phyloP scores from a whole-genome alignment of 1,139 yeast genomes.

The Debaryomyces sp. region DNA sequence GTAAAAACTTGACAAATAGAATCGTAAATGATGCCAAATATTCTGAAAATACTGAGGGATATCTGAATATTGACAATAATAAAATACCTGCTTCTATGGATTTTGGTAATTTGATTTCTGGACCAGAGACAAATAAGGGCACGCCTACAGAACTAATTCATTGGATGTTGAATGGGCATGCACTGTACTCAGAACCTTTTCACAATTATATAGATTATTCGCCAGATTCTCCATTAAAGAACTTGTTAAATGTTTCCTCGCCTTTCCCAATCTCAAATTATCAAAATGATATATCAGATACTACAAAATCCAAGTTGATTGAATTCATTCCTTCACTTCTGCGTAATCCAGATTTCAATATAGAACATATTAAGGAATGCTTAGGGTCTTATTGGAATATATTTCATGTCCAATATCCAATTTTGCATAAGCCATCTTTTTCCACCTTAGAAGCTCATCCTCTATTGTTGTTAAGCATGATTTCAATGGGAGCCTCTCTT shows the following conservation, averaged over 20 bases:
- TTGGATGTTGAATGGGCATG: not conserved
- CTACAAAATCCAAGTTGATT: constrained; percentile 1
- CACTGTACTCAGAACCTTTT: constrained; percentile 13
- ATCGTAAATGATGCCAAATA: not conserved
- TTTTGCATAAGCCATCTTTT: constrained; percentile 59
- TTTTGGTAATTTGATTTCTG: not conserved
- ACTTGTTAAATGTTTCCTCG: constrained; percentile 19
- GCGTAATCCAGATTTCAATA: not conserved
- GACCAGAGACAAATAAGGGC: not conserved
- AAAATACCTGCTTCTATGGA: not conserved
- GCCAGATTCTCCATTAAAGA: constrained; percentile 28
- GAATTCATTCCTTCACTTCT: constrained; percentile 4
- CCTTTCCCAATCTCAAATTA: constrained; percentile 3
- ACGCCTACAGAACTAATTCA: not conserved
- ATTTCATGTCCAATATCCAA: constrained; percentile 57
- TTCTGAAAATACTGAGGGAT: not conserved
- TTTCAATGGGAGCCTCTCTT: constrained; percentile 53
- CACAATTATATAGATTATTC: constrained; percentile 23
- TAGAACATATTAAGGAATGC: constrained; percentile 14
- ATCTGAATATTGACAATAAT: not conserved
- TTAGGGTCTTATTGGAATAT: constrained; percentile 45
- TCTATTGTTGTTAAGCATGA: constrained; percentile 50
- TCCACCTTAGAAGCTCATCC: constrained; percentile 49
- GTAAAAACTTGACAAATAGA: not conserved
- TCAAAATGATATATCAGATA: constrained; percentile 3